Conservation (phyloP, 768 basidiomycete species). For the Trametes maxima region DNA sequence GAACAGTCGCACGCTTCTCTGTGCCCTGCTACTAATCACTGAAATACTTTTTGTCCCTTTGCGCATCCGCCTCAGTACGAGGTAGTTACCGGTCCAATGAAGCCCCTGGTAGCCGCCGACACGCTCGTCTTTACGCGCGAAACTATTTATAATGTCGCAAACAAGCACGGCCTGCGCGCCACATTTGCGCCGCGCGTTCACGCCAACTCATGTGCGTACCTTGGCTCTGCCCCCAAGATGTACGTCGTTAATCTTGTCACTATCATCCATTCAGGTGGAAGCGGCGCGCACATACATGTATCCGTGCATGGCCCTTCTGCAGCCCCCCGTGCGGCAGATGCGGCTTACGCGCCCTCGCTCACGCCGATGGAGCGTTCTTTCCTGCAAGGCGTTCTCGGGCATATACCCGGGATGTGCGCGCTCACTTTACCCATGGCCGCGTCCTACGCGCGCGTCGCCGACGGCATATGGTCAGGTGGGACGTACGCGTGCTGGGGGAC, state of each 20-base stretch:
- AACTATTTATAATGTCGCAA: conserved; percentile 64
- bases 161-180: conserved; percentile 62
- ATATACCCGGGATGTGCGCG: conserved; percentile 58
- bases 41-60: conserved; percentile 40
- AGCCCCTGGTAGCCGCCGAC: conserved; percentile 69
- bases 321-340: conserved; percentile 10
- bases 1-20: background rate
- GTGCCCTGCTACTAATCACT: conserved; percentile 4
- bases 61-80: conserved; percentile 56
- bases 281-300: conserved; percentile 63
- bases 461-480: conserved; percentile 73
- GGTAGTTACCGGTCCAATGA: conserved; percentile 65
- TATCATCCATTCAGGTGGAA: conserved; percentile 44
- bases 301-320: conserved; percentile 48
- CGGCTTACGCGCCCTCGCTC: conserved; percentile 33
- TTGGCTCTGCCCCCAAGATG: background rate
- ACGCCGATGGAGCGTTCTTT: conserved; percentile 55
- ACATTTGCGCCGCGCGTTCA: conserved; percentile 66
- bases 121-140: conserved; percentile 68
- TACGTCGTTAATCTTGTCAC: background rate
- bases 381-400: conserved; percentile 57
- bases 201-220: conserved; percentile 38
- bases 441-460: conserved; percentile 65
- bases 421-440: conserved; percentile 59
- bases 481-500: conserved; percentile 71